Evolutionary conservation across 2,329 filamentous ascomycete species (phyloP).

Genomic region (Fusarium oxysporum): DNA sequence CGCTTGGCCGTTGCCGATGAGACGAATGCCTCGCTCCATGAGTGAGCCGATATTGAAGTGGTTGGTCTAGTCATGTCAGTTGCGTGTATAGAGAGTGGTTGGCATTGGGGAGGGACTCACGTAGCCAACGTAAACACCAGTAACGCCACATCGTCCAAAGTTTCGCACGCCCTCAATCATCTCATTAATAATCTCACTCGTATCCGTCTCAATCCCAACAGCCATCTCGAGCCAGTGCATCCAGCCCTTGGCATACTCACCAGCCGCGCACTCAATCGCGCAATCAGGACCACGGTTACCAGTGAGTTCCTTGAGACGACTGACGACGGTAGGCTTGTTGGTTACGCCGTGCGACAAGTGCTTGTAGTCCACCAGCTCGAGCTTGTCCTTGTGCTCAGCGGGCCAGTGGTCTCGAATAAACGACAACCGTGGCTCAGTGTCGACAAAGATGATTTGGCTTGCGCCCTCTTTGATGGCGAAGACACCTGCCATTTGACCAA

Average conservation of each 20-base stretch:
- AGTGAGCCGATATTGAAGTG: constrained; percentile 82
- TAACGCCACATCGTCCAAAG: constrained; percentile 80
- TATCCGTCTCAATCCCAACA: constrained; percentile 83
- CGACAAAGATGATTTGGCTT: constrained; percentile 80
- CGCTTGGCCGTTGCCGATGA: constrained; percentile 75
- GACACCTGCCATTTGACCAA: constrained; percentile 84
- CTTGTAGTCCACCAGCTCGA: constrained; percentile 78
- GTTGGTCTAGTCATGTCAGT: constrained; percentile 40
- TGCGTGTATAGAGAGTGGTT: neutral
- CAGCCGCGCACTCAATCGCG: constrained; percentile 73
- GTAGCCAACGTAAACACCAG: constrained; percentile 74
- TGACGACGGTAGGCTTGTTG: constrained; percentile 72
- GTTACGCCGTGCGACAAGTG: constrained; percentile 68
- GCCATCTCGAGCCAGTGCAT: constrained; percentile 68
- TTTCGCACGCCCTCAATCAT: constrained; percentile 80
- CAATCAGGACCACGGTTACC: constrained; percentile 80
- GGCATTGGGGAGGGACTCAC: constrained; percentile 51
- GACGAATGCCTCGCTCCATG: constrained; percentile 87
- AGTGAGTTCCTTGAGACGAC: constrained; percentile 78
- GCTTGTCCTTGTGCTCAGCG: constrained; percentile 59
- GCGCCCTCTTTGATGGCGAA: constrained; percentile 83
- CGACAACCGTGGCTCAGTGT: constrained; percentile 76
- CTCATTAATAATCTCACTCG: constrained; percentile 83
- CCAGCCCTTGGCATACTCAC: constrained; percentile 72
- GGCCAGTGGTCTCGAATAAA: constrained; percentile 73